Percentiles rank a stretch among this genome's conserved stretches.
These are phyloP conservation scores for Umbelopsis vinacea DNA, from an alignment of 192 early-diverging fungal species.

Conservation along the genomic window DNA sequence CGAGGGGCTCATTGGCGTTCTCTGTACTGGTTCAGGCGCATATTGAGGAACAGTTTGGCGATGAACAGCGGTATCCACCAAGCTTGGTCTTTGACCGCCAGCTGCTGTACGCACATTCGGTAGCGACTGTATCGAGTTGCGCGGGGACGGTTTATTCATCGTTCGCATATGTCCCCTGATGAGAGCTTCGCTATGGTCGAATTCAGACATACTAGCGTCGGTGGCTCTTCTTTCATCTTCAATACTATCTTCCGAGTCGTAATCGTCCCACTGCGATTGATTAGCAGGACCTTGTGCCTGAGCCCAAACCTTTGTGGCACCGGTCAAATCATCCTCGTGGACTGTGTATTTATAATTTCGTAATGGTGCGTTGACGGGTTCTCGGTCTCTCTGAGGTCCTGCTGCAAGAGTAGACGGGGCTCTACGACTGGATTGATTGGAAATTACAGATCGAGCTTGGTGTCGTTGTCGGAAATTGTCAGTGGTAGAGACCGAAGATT, in stretches of 20 bases:
- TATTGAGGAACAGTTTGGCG: not conserved
- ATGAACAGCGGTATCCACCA: not conserved
- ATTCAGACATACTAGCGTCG: conserved; percentile 7
- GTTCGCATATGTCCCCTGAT: conserved; percentile 4
- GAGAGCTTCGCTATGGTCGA: not conserved
- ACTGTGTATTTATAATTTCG: conserved; percentile 4
- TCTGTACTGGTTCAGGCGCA: not conserved
- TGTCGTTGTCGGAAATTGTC: conserved; percentile 4
- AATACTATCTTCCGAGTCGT: conserved; percentile 15
- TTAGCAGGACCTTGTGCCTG: not conserved
- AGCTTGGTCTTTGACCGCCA: not conserved
- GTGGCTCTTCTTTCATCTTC: conserved; percentile 11
- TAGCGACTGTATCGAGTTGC: not conserved
- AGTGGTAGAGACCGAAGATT: conserved; percentile 3
- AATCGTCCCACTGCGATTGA: not conserved
- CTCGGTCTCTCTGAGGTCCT: conserved; percentile 16
- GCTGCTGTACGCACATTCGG: not conserved
- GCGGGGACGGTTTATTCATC: not conserved
- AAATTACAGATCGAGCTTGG: conserved; percentile 1
- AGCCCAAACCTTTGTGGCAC: conserved; percentile 5
- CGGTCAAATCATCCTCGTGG: conserved; percentile 14
- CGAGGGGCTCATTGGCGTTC: not conserved
- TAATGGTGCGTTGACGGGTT: not conserved
- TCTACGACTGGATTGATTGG: conserved; percentile 13
- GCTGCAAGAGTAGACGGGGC: not conserved